These are phyloP conservation scores for Calycina marina DNA, from an alignment of 2,329 filamentous ascomycete genomes.

Conservation along the genomic window DNA sequence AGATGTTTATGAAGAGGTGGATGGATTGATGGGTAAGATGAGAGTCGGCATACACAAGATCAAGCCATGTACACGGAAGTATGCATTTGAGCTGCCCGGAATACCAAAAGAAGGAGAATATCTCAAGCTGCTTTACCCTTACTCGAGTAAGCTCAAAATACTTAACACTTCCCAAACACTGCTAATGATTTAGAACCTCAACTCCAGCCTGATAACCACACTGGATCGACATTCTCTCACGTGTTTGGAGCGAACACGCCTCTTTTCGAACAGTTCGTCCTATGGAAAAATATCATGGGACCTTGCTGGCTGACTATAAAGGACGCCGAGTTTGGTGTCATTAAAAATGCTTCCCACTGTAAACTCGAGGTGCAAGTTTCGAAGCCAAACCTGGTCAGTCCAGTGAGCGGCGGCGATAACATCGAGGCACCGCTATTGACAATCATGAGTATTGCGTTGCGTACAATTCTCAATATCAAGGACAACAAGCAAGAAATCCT, in stretches of 20 bases:
- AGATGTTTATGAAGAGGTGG: constrained; percentile 83
- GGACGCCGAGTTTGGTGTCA: constrained; percentile 64
- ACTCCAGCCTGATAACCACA: constrained; percentile 48
- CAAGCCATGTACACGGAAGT: constrained; percentile 79
- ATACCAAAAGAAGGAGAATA: constrained; percentile 86
- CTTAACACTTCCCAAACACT: constrained; percentile 1
- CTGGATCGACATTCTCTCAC: constrained; percentile 82
- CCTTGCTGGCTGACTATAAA: constrained; percentile 93
- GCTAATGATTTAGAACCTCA: constrained; percentile 37
- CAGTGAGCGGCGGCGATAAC: constrained; percentile 63
- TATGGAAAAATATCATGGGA: constrained; percentile 99
- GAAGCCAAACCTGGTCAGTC: constrained; percentile 61
- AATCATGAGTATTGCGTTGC: constrained; percentile 85
- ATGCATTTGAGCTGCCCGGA: constrained; percentile 81
- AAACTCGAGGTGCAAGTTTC: constrained; percentile 79
- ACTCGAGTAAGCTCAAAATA: constrained; percentile 44
- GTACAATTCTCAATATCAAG: constrained; percentile 77
- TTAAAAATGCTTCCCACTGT: constrained; percentile 93
- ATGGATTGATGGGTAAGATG: constrained; percentile 73
- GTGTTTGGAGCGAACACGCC: constrained; percentile 89
- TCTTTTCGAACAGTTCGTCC: constrained; percentile 92
- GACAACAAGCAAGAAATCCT: constrained; percentile 96
- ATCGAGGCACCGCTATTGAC: constrained; percentile 77
- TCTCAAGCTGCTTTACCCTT: constrained; percentile 90
- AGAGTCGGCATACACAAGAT: constrained; percentile 85